Base-by-base conservation (phyloP, 1,284 basidiomycete species). In the Laetiporus sulphureus region DNA sequence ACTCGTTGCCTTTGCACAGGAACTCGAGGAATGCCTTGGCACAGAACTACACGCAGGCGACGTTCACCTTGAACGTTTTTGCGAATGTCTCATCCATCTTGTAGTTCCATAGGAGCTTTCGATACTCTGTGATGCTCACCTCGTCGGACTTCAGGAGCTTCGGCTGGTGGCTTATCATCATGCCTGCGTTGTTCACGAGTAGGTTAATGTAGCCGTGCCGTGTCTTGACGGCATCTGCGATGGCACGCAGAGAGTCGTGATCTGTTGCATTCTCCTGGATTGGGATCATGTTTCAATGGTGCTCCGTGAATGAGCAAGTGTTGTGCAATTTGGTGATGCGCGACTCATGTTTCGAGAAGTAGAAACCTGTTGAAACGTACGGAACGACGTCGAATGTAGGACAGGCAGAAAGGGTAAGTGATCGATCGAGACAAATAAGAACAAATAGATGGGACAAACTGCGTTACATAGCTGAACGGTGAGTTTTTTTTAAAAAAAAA, bases 1-100 rank as follows among this genome's bases (percentile, higher is more conserved):
- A n/a, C n/a, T n/a, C 48, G 58, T 86, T 86, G 6, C 80, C 83
- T 53, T 73, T 71, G 56, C 83, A 72, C 30, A 86, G 64, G 6
- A 86, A 67, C 51, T 82, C 81, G 48, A 86, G 72, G 59, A 86
- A 86, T 6, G 79, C 82, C 29, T 86, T 69, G 8, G 82, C 79
- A 23, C 73, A 75, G 61, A 79, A 83, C 59, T 83, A 86, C 15
- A 74, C 71, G 2, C 77, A 75, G 2, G 79, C 79, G 36, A 79
- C 75, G 56, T 86, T 85, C 27, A 79, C 77, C 42, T 74, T 68
- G 57, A 85, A 85, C 11, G 75, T 72, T 37, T 75, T 69, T 2
- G 73, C 66, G 57, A 83, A 86, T 40, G 77, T 79, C 33, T 69
- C 66, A 4, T 72, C 71, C 10, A 70, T 68, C 4, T 76, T 77